phyloP scores from a whole-genome alignment of 2,329 filamentous ascomycete genomes.

The Endocalyx cinctus region DNA sequence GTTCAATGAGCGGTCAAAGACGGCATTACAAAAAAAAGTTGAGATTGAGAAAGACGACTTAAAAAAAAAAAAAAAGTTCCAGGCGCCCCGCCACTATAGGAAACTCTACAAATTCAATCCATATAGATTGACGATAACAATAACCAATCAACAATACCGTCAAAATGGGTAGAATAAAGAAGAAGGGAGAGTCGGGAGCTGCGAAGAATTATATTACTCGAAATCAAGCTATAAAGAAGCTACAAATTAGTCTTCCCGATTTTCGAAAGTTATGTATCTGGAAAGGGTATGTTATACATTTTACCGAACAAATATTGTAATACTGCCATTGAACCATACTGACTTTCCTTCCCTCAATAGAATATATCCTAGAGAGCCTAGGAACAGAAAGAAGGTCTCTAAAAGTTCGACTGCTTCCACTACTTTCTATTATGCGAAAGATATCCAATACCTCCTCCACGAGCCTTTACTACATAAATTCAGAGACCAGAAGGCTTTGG shows the following conservation, averaged over 20 bases:
- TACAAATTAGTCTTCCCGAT: slow-evolving; percentile 94
- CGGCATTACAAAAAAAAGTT: slow-evolving; percentile 11
- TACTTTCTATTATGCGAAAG: slow-evolving; percentile 88
- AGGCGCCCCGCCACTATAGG: slow-evolving; percentile 17
- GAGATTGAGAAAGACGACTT: too few species aligned
- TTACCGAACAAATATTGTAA: too few species aligned
- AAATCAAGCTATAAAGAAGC: slow-evolving; percentile 94
- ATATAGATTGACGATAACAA: slow-evolving; percentile 3
- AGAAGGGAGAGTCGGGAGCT: slow-evolving; percentile 86
- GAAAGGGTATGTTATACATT: slow-evolving; percentile 64
- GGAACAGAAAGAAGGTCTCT: slow-evolving; percentile 94
- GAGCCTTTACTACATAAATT: slow-evolving; percentile 93
- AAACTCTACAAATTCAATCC: slow-evolving; percentile 11
- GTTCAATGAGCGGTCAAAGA: slow-evolving; percentile 15
- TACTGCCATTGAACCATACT: too few species aligned
- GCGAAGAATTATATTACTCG: slow-evolving; percentile 98
- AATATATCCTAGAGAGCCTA: slow-evolving; percentile 95
- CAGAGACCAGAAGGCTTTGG: slow-evolving; percentile 91
- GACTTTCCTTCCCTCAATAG: too few species aligned
- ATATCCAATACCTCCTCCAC: slow-evolving; percentile 97
- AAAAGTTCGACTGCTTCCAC: slow-evolving; percentile 87
- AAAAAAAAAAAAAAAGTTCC: slow-evolving; percentile 21
- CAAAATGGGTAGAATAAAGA: slow-evolving; percentile 75
- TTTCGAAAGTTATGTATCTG: slow-evolving; percentile 99
- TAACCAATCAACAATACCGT: too few species aligned